Conservation (phyloP, 371 early-diverging fungal species). For the Rhizopus sp. region DNA sequence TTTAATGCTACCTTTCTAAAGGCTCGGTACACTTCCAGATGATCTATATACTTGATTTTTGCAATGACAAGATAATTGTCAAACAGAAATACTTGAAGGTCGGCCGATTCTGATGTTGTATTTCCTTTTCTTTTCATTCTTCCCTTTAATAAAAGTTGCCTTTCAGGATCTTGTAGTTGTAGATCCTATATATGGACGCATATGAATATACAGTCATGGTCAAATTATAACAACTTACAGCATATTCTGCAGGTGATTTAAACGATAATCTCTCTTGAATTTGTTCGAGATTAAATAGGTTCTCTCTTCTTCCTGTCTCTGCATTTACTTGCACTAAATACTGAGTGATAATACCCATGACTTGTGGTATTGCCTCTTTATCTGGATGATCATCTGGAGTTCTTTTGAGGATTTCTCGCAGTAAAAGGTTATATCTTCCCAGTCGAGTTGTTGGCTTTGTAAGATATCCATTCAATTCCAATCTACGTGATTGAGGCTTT, state of each 20-base stretch:
- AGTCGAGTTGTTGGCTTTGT: slow-evolving; percentile 82
- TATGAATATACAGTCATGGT: neutral
- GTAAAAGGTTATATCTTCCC: slow-evolving; percentile 83
- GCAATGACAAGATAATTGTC: slow-evolving; percentile 87
- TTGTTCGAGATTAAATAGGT: slow-evolving; percentile 64
- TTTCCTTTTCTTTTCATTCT: slow-evolving; percentile 70
- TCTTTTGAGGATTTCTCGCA: slow-evolving; percentile 78
- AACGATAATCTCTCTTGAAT: slow-evolving; percentile 35
- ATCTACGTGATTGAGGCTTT: slow-evolving; percentile 74
- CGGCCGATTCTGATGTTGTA: slow-evolving; percentile 62
- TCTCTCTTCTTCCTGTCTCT: slow-evolving; percentile 85
- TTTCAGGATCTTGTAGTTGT: slow-evolving; percentile 67
- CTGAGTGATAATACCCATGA: slow-evolving; percentile 62
- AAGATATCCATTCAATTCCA: slow-evolving; percentile 79
- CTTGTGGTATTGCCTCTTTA: slow-evolving; percentile 58
- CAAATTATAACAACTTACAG: slow-evolving; percentile 24
- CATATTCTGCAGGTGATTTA: slow-evolving; percentile 30
- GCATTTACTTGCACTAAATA: slow-evolving; percentile 63
- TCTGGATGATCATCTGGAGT: slow-evolving; percentile 82
- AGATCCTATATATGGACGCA: slow-evolving; percentile 55
- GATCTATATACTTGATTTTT: slow-evolving; percentile 50
- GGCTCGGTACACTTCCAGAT: slow-evolving; percentile 38
- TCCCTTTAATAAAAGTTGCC: slow-evolving; percentile 79
- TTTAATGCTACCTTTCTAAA: slow-evolving; percentile 29
- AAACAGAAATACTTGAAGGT: slow-evolving; percentile 79